Evolutionary conservation across 148 eudicot genomes (phyloP), one percentile per base, ranked within the genome.

Genomic region (Vaccinium vitisidaea): DNA sequence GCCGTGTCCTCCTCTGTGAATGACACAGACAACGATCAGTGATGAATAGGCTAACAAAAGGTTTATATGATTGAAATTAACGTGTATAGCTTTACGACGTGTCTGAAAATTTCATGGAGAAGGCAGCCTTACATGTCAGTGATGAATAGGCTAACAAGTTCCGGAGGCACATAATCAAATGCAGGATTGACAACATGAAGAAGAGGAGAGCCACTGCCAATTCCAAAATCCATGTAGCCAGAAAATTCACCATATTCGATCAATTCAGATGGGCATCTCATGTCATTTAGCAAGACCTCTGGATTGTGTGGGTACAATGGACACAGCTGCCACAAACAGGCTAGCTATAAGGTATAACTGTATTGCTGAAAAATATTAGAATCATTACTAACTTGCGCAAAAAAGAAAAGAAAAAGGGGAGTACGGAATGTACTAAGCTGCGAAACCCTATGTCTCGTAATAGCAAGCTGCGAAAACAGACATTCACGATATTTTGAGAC

Each of bases 231-330:
- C 91, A 97, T 83, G 88, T 96, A 95, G 88, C 94, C 93, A 63
- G 99, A 97, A 87, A 95, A 95, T 85, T 95, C 98, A 54, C 99
- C 98, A 83, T 95, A 93, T 84, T 97, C 98, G 86, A 97, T 91
- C 65, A 97, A 88, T 86, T 97, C 98, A 83, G 98, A 91, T 59
- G 99, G 99, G 32, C 98, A 97, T 83, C 92, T 95, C 85, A 97
- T 90, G 87, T 97, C 99, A 87, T 97, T 97, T 70, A 97, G 88
- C 56, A 97, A 90, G 56, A 97, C 95, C 88, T 97, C 99, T 43
- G 98, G 99, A 87, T 94, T 97, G 91, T 97, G 99, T 14, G 99
- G 99, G 88, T 97, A 94, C 88, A 93, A 84, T 67, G 99, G 99
- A 79, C 98, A 97, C 82, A 97, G 82, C 98, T 97, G 96, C 59